phyloP scores from a whole-genome alignment of 805 yeast genomes.

The Wickerhamiella azymoides region DNA sequence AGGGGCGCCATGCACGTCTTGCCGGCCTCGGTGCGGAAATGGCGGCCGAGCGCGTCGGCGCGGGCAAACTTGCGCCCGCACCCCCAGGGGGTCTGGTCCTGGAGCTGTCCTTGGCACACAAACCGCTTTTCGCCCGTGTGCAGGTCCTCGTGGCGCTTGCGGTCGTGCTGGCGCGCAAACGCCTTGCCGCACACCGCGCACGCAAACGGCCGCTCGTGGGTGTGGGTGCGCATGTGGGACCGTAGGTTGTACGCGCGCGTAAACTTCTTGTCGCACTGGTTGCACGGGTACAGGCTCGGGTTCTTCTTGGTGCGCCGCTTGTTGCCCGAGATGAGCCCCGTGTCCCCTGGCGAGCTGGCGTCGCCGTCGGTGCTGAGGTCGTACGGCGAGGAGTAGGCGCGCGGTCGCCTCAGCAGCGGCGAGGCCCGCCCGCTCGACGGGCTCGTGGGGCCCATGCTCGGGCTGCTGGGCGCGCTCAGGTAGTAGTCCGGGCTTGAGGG shows the following conservation, averaged over 20 bases:
- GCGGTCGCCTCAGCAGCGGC: background rate
- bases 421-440: slow-evolving; percentile 1
- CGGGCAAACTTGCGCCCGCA: slow-evolving; percentile 63
- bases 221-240: slow-evolving; percentile 81
- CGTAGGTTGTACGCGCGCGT: slow-evolving; percentile 88
- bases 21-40: slow-evolving; percentile 64
- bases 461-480: slow-evolving; percentile 7
- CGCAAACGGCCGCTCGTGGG: slow-evolving; percentile 54
- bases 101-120: slow-evolving; percentile 47
- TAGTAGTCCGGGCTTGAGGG: background rate
- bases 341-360: background rate
- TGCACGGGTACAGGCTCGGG: slow-evolving; percentile 63
- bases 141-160: slow-evolving; percentile 60
- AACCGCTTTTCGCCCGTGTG: slow-evolving; percentile 62
- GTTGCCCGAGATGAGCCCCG: background rate
- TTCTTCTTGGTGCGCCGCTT: slow-evolving; percentile 46
- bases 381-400: slow-evolving; percentile 7
- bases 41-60: slow-evolving; percentile 65
- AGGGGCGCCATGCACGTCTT: slow-evolving; percentile 53
- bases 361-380: slow-evolving; percentile 5
- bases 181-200: slow-evolving; percentile 52
- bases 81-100: slow-evolving; percentile 53
- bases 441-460: slow-evolving; percentile 5
- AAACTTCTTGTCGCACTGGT: slow-evolving; percentile 70
- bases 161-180: slow-evolving; percentile 67